Base-by-base conservation (phyloP, 768 basidiomycete species). In the Russula griseocarnosa region DNA sequence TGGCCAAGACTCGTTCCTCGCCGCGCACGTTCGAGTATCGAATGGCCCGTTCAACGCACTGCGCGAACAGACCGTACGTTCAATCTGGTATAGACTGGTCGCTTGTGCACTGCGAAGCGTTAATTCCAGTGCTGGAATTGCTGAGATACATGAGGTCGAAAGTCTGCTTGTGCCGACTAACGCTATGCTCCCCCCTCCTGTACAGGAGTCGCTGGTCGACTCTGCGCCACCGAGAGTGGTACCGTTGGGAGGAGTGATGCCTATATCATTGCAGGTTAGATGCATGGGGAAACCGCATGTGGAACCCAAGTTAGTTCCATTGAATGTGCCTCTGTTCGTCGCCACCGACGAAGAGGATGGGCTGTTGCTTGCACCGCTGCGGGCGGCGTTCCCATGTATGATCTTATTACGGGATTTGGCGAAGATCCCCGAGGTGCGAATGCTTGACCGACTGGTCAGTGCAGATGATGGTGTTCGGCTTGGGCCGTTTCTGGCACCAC, bases 21-120 rank as follows among this genome's bases (percentile, higher is more conserved):
- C 82, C 1, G 81, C 81, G 3, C 90, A 92, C 69, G 71, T 92
- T 2, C 83, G 91, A 8, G 69, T 90, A 8, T 85, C 85, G 5
- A 89, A 92, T 66, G 87, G 88, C 1, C 67, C 75, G 0, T 94
- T 92, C 71, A 75, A 74, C 66, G 68, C 66, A 20, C 73, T 78
- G 13, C 77, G 78, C 7, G 67, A 70, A 20, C 63, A 58, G 30
- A 88, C 81, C 42, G 74, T 81, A 32, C 76, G 80, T 46, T 63
- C 70, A 10, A 69, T 84, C 24, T 92, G 86, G 84, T 81, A 81
- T 77, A 78, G 76, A 65, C 76, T 91, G 3, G 76, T 90, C 4
- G 76, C 75, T 16, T 73, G 74, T 13, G 73, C 80, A 42, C 76
- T 90, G 47, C 78, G 77, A 24, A 30, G 38, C 20, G 54, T 20